Evolutionary conservation across 352 stramenopile species (phyloP), one percentile per base, ranked within the genome.

Genomic region (Phytophthora sojae): DNA sequence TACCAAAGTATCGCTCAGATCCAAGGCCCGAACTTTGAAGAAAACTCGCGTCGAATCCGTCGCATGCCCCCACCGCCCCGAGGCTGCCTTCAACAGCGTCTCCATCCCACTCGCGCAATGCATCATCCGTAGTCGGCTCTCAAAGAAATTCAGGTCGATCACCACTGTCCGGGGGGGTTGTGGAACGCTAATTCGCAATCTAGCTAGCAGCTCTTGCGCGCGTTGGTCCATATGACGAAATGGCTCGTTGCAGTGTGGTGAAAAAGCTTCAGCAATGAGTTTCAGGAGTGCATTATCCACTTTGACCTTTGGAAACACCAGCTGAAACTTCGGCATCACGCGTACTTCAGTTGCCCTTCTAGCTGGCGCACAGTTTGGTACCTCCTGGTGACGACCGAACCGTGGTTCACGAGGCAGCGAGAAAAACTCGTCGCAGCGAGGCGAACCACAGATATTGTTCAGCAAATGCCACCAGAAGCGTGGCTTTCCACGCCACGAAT

Each of bases 381-480:
- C 45, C 8, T 30, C 29, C 19, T 32, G n/a, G 47, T 21, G 17
- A 4, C 49, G 55, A 2, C 35, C 35, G 6, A 4, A 15, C 8
- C 39, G 39, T 15, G 17, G 21, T n/a, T 49, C 14, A 12, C 44
- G 47, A 12, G 45, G 19, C 25, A 39, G 49, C 6, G 37, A 25
- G 8, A 67, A 73, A 37, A 54, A 76, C 21, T 44, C 50, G 5
- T 63, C 30, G 12, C 64, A 64, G 42, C 64, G 15, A 26, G 23
- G 30, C 21, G 35, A 23, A 15, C 26, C 23, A 30, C 64, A 79
- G 2, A 67, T 1, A 25, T 26, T 50, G 3, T 55, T 21, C 14
- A 82, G 42, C 29, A 79, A 55, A 8, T 71, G 73, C 30, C 29
- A 42, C 76, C 78, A 86, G 54, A 86, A 86, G 30, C n/a, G 14